Base-by-base conservation (phyloP, 1,284 basidiomycete species). In the Macrocybe sp. region DNA sequence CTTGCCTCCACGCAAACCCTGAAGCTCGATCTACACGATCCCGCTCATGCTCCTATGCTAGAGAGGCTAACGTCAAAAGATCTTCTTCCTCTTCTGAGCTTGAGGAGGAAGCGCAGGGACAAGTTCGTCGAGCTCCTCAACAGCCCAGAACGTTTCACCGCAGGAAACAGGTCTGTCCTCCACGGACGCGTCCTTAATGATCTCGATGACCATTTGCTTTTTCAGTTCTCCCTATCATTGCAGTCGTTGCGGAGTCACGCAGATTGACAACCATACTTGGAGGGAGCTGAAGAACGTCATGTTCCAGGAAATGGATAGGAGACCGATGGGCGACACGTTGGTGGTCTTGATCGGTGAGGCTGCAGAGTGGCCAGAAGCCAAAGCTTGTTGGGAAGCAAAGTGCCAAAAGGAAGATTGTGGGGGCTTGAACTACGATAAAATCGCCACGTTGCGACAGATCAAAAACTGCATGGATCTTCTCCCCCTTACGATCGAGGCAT, bases 401-500 rank as follows among this genome's bases (percentile, higher is more conserved):
- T 75, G 72, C 52, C 44, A 52, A 29, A 69, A 65, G 52, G 55
- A 61, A 30, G 69, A 58, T 5, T 75, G 74, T 48, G 65, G 62
- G 7, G 66, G 66, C 3, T 50, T 65, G 35, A 68, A 70, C 47
- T 75, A 74, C 49, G 72, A 75, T 53, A 61, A 64, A 41, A 48
- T 62, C 12, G 67, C 67, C 41, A 75, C 73, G 14, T 49, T 75
- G 37, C 67, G 62, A 45, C 71, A 74, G 55, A 70, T 75, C 42
- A 57, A 61, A 42, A 57, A 62, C 12, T 74, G 72, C 52, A 56
- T 75, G 9, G 66, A 69, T 7, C 47, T 62, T 12, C 58, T 75
- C 46, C 70, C 73, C 7, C 51, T 46, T 12, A 61, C 58, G n/a
- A 64, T 72, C 30, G 63, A 67, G 31, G 52, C 59, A 36, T 58